Base-by-base conservation (phyloP, 148 eudicot species). In the Heliamphora exappendiculata region DNA sequence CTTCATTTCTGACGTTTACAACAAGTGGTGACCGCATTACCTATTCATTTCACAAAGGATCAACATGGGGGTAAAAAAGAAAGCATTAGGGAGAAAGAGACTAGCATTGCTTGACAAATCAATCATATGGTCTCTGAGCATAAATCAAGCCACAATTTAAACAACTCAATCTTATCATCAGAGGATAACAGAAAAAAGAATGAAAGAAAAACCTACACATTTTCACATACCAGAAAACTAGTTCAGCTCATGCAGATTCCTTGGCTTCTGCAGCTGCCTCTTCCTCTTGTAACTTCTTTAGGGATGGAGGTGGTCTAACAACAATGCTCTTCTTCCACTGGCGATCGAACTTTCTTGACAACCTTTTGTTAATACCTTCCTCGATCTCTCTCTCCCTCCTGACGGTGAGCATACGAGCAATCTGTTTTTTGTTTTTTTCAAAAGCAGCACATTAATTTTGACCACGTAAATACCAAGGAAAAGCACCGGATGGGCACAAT, bases 311-410 rank as follows among this genome's bases (percentile, higher is more conserved):
- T 72, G 95, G 98, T 81, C 89, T 87, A 29, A 88, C 82, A 72
- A 89, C 91, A 59, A 94, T 89, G 85, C 87, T 90, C 76, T 86
- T 85, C 87, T 87, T 90, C 98, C 98, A 94, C 81, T 90, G 80
- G 49, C 79, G 77, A 72, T 94, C 95, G 7, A 90, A 92, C 86
- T 94, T 94, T 82, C 98, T 90, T 14, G 98, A 94, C 75, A 85
- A 33, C 85, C 98, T 92, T 82, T 89, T 92, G 78, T 81, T 87
- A 31, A 92, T 82, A 57, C 98, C 98, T 80, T 94, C 88, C 49
- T 88, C 97, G 19, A 94, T 51, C 87, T 94, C 98, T 73, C 96
- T 88, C 80, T 94, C 97, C 82, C 98, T 83, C 87, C 81, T 91
- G 0, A 94, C 92, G 13, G 97, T 94, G 4, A 92, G 86, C 96